These are phyloP conservation scores for Candida gorgasii DNA, from an alignment of 805 yeast species.

Conservation along the genomic window DNA sequence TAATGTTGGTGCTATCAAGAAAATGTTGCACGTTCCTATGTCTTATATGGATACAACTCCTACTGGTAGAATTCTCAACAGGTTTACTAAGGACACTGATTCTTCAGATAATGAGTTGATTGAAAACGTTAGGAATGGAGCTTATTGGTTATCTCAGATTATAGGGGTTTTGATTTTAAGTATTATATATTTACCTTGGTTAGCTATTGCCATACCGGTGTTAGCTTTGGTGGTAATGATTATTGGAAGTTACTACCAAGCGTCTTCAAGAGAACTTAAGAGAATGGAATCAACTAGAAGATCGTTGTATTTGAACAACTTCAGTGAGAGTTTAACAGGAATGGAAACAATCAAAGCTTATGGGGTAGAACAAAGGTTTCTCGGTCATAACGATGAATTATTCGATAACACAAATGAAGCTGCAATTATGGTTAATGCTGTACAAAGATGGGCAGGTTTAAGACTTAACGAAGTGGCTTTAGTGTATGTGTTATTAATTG, in stretches of 20 bases:
- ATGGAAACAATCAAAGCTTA: slow-evolving; percentile 38
- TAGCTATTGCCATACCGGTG: slow-evolving; percentile 37
- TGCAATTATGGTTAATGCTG: slow-evolving; percentile 32
- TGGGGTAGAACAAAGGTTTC: slow-evolving; percentile 24
- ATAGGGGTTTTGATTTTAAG: slow-evolving; percentile 51
- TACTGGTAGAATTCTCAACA: slow-evolving; percentile 77
- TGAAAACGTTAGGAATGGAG: slow-evolving; percentile 63
- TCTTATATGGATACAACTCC: slow-evolving; percentile 82
- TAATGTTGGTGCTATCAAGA: slow-evolving; percentile 60
- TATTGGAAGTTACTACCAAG: slow-evolving; percentile 33
- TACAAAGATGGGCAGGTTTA: slow-evolving; percentile 38
- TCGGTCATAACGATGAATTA: slow-evolving; percentile 24
- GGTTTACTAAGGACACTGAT: slow-evolving; percentile 87
- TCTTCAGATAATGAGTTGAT: slow-evolving; percentile 75
- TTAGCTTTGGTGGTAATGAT: slow-evolving; percentile 24
- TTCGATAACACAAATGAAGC: slow-evolving; percentile 38
- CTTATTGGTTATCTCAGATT: slow-evolving; percentile 56
- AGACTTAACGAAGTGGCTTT: slow-evolving; percentile 31
- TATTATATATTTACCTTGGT: slow-evolving; percentile 39
- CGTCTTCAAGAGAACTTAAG: slow-evolving; percentile 38
- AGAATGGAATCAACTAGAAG: slow-evolving; percentile 40
- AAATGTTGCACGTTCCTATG: slow-evolving; percentile 76
- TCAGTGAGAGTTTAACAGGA: slow-evolving; percentile 37
- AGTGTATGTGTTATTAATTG: slow-evolving; percentile 27
- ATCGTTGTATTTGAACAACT: slow-evolving; percentile 38